Evolutionary conservation across 306 rosid species (phyloP), one percentile per base, ranked within the genome.

Genomic region (Bauhinia variegata): DNA sequence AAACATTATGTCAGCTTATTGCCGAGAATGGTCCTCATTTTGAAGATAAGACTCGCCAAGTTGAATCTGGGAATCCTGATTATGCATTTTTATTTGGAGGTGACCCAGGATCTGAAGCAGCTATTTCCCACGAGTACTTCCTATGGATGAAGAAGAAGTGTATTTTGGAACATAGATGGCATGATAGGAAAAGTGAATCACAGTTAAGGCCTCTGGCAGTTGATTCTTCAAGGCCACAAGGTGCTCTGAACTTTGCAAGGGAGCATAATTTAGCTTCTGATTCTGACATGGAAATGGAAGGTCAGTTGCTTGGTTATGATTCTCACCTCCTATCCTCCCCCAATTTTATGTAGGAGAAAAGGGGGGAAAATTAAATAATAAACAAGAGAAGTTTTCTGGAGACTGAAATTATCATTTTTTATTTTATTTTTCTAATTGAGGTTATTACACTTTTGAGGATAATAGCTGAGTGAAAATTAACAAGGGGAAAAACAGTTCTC

Each of bases 241-340:
- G 78, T 60, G 33, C 33, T 51, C 31, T 63, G 60, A 81, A 61
- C 6, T 63, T 33, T 62, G 75, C 84, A 74, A 74, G 76, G 53
- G 73, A 67, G 52, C 58, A 65, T 69, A 50, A 72, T 51, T 74
- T 82, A 49, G 70, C 76, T 77, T 69, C 77, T 31, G 95, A 89
- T 80, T 92, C 98, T 64, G 98, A 92, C 87, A 87, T 92, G 96
- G 98, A 92, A 83, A 92, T 92, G 96, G 97, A 88, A 83, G 97
- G 97, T 91, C 72, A 72, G 91, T 72, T 60, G 16, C 57, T 19
- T 71, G 69, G 46, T 64, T 57, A 50, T 49, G 46, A 12, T 43
- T 71, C 31, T 41, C 47, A 33, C 54, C 30, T 14, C 15, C 11
- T 70, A 44, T 60, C 64, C 33, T 60, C 51, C 59, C 31, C 30